Percentiles rank a stretch among this genome's conserved stretches.
These are phyloP conservation scores for Xylaria curta DNA, from an alignment of 495 filamentous ascomycete species.

Conservation along the genomic window DNA sequence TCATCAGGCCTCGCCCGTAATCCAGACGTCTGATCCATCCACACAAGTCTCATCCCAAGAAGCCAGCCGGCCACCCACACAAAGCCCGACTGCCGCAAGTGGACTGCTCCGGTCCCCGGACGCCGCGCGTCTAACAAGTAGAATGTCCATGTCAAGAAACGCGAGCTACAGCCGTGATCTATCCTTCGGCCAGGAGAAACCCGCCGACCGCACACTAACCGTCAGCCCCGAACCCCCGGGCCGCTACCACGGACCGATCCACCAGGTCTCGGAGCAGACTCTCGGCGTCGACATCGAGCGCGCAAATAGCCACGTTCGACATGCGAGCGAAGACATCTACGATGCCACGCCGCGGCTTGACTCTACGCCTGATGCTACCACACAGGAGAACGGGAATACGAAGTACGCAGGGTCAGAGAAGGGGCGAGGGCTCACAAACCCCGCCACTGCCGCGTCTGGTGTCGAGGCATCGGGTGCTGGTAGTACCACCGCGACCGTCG, in stretches of 20 bases:
- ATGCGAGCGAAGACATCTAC: constrained; percentile 50
- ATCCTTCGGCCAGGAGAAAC: constrained; percentile 37
- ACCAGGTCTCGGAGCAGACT: constrained; percentile 36
- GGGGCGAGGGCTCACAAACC: constrained; percentile 19
- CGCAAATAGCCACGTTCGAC: constrained; percentile 29
- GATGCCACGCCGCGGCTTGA: constrained; percentile 49
- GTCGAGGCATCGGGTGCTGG: neutral
- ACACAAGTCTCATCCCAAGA: constrained; percentile 7
- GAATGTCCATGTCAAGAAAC: constrained; percentile 28
- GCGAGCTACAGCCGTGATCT: constrained; percentile 23
- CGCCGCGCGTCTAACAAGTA: constrained; percentile 31
- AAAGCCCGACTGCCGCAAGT: neutral
- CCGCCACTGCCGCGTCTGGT: neutral
- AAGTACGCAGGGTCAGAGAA: constrained; percentile 37
- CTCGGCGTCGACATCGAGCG: constrained; percentile 35
- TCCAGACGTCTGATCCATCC: neutral
- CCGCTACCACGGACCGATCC: constrained; percentile 28
- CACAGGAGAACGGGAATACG: constrained; percentile 29
- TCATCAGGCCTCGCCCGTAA: constrained; percentile 13
- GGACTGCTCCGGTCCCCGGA: constrained; percentile 19
- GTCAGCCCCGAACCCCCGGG: constrained; percentile 44
- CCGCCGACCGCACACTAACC: constrained; percentile 37
- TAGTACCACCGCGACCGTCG: neutral
- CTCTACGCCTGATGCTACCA: neutral
- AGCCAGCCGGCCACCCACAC: neutral